Evolutionary conservation across 306 rosid genomes (phyloP).

Genomic region (Biancaea sappan): DNA sequence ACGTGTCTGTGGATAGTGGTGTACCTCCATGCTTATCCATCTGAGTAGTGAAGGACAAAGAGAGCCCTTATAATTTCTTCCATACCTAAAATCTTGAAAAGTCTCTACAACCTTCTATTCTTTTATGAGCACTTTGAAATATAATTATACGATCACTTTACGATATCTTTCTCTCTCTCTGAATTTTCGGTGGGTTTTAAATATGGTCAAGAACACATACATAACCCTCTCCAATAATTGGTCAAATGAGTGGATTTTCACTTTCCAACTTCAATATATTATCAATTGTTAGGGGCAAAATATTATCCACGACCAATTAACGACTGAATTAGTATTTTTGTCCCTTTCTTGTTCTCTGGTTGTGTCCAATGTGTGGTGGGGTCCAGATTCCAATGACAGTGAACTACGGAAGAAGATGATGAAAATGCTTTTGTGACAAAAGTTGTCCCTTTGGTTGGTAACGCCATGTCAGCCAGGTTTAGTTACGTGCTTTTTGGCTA

Average conservation of each 20-base stretch:
- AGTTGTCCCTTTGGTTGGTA: slow-evolving; percentile 45
- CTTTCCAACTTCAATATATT: slow-evolving; percentile 24
- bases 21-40: slow-evolving; percentile 41
- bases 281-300: neutral
- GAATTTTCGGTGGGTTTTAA: neutral
- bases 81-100: slow-evolving; percentile 36
- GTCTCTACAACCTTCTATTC: slow-evolving; percentile 24
- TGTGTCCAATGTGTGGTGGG: slow-evolving; percentile 29
- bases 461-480: slow-evolving; percentile 37
- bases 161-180: neutral
- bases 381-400: slow-evolving; percentile 27
- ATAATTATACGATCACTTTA: neutral
- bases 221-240: slow-evolving; percentile 15
- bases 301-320: slow-evolving; percentile 39
- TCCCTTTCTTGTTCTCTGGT: slow-evolving; percentile 16
- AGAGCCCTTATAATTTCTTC: slow-evolving; percentile 19
- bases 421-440: slow-evolving; percentile 40
- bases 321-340: slow-evolving; percentile 40
- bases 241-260: slow-evolving; percentile 16
- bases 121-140: slow-evolving; percentile 27
- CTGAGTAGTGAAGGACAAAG: slow-evolving; percentile 15
- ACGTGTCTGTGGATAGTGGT: slow-evolving; percentile 27
- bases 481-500: no score
- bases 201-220: slow-evolving; percentile 13
- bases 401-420: slow-evolving; percentile 25